These are phyloP conservation scores for Globisporangium cederbergense DNA, from an alignment of 352 stramenopile genomes.

Conservation along the genomic window DNA sequence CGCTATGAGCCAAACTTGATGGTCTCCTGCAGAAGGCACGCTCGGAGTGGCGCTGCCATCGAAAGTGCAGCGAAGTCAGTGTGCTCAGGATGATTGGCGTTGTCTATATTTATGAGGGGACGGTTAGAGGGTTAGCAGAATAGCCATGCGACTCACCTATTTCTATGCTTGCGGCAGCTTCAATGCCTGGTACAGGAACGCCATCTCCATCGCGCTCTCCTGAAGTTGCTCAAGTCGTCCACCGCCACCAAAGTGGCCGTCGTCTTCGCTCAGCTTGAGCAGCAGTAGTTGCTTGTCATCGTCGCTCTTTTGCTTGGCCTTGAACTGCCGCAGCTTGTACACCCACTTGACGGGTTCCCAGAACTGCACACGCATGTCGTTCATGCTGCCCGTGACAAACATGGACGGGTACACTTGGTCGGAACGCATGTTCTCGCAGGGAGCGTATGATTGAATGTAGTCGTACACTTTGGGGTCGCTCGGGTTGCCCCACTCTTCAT, in stretches of 20 bases:
- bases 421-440: constrained; percentile 62
- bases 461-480: constrained; percentile 32
- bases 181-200: constrained; percentile 79
- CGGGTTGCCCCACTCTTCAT: constrained; percentile 90
- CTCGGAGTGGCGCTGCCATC: neutral
- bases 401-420: constrained; percentile 61
- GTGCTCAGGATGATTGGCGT: neutral
- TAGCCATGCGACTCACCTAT: constrained; percentile 8
- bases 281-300: constrained; percentile 37
- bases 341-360: constrained; percentile 88
- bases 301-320: constrained; percentile 17
- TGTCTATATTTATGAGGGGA: constrained; percentile 9
- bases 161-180: constrained; percentile 35
- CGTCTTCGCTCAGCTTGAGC: constrained; percentile 75
- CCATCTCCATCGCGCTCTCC: constrained; percentile 75
- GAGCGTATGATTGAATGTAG: constrained; percentile 84
- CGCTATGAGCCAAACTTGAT: neutral
- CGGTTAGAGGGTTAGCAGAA: constrained; percentile 9
- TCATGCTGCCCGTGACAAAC: constrained; percentile 80
- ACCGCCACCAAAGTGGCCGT: constrained; percentile 78
- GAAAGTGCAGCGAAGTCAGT: neutral
- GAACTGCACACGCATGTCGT: constrained; percentile 81
- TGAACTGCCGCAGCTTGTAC: constrained; percentile 60
- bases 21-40: neutral
- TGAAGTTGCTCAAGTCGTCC: constrained; percentile 76